Conservation (phyloP, 352 stramenopile genomes). For the Phytopythium litorale region DNA sequence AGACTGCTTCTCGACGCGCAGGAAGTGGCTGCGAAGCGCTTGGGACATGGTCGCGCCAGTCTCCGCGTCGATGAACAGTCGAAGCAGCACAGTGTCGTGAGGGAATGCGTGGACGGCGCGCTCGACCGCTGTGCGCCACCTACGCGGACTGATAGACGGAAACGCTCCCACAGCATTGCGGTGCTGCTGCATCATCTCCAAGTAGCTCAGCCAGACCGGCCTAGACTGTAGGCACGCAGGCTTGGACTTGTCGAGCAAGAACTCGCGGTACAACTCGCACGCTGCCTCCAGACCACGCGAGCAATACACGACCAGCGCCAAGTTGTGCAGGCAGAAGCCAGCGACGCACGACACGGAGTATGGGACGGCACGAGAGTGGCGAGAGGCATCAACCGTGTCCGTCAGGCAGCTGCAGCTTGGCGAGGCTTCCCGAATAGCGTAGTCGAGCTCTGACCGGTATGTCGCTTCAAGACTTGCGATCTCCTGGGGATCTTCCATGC, state of each 20-base stretch:
- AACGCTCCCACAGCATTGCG: slow-evolving; percentile 17
- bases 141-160: slow-evolving; percentile 40
- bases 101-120: slow-evolving; percentile 36
- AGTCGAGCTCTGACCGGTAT: neutral
- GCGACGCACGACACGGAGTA: slow-evolving; percentile 3
- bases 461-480: slow-evolving; percentile 1
- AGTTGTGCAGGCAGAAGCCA: slow-evolving; percentile 59
- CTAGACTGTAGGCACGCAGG: slow-evolving; percentile 15
- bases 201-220: slow-evolving; percentile 37
- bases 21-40: slow-evolving; percentile 59
- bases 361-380: neutral
- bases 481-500: neutral
- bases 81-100: slow-evolving; percentile 45
- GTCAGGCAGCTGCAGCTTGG: neutral
- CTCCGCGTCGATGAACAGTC: slow-evolving; percentile 72
- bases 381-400: neutral
- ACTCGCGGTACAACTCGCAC: slow-evolving; percentile 34
- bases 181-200: slow-evolving; percentile 67
- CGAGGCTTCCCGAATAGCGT: neutral
- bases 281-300: slow-evolving; percentile 46
- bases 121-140: slow-evolving; percentile 42
- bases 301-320: slow-evolving; percentile 52
- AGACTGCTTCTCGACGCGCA: slow-evolving; percentile 33
- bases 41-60: slow-evolving; percentile 71
- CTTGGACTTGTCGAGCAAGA: slow-evolving; percentile 13